Evolutionary conservation across 257 asterid genomes (phyloP), one percentile per base, ranked within the genome.

Genomic region (Petunia secreta): DNA sequence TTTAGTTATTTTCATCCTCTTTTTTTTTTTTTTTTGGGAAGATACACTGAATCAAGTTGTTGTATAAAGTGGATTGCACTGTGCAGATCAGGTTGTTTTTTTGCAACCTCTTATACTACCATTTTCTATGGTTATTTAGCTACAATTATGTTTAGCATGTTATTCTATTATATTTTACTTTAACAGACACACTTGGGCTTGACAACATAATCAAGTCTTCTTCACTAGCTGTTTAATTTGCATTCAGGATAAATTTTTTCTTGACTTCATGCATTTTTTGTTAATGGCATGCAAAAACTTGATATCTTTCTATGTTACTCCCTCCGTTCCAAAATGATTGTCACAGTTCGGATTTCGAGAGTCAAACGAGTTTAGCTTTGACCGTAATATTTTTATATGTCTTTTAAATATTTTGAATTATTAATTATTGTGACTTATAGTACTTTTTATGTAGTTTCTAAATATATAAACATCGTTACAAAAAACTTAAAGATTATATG

Each of bases 21-120:
- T 25, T 25, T 25, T 25, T 25, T 25, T 25, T 25, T 25, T 25
- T 25, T 25, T 25, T 25, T 25, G 25, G 25, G 25, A 25, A 25
- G 25, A 25, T 25, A 25, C 25, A 25, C 25, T 25, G 94, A 91
- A 81, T 92, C 98, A 41, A 85, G 86, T 63, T 76, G 82, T 82
- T 81, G 87, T 95, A 95, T 84, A 91, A 87, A 92, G 86, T 79
- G 99, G 97, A 76, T 58, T 93, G 77, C 97, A 95, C 39, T 95
- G 99, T 82, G 97, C 96, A 52, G 91, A 87, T 85, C 97, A 95
- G 99, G 99, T 95, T 68, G 63, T 75, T 54, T 41, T 81, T 76
- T 75, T 75, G 77, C 25, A 64, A 66, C 83, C 65, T 63, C 85
- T 81, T 83, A 38, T 54, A 65, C 43, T 77, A 5, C 62, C 1